A percentile compares a stretch with the other conserved stretches of the same genome.
These are phyloP conservation scores for Globisporangium spinosum DNA, from an alignment of 352 stramenopile species.

Conservation along the genomic window DNA sequence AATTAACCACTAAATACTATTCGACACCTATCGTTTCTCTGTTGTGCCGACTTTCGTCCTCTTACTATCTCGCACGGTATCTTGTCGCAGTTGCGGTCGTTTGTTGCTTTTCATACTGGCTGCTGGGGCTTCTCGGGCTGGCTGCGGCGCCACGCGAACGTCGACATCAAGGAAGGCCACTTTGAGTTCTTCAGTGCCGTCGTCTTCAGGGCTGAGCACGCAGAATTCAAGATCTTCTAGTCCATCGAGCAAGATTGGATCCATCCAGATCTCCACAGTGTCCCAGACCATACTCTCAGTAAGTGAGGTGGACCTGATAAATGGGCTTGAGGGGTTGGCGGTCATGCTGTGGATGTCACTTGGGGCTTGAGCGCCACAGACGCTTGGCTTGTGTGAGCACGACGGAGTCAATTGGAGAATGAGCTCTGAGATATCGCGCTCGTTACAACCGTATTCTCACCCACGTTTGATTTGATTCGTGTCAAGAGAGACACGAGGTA, in stretches of 20 bases:
- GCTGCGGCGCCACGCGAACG: background rate
- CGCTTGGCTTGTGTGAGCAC: background rate
- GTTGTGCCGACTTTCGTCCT: background rate
- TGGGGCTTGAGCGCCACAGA: too few relatives aligned
- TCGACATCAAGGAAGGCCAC: background rate
- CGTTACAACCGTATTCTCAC: too few relatives aligned
- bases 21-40: too few relatives aligned
- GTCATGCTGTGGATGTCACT: background rate
- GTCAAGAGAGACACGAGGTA: too few relatives aligned
- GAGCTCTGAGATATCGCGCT: too few relatives aligned
- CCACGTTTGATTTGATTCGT: too few relatives aligned
- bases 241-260: background rate
- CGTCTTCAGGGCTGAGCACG: background rate
- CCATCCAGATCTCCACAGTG: background rate
- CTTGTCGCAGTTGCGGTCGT: background rate
- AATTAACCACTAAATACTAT: too few relatives aligned
- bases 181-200: background rate
- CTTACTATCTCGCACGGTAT: background rate
- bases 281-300: background rate
- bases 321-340: background rate
- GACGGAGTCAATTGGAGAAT: background rate
- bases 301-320: background rate
- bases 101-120: background rate
- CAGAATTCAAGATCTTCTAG: background rate
- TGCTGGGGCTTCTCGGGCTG: background rate